Base-by-base conservation (phyloP, 1,284 basidiomycete species). In the Bondarzewia mesenterica region DNA sequence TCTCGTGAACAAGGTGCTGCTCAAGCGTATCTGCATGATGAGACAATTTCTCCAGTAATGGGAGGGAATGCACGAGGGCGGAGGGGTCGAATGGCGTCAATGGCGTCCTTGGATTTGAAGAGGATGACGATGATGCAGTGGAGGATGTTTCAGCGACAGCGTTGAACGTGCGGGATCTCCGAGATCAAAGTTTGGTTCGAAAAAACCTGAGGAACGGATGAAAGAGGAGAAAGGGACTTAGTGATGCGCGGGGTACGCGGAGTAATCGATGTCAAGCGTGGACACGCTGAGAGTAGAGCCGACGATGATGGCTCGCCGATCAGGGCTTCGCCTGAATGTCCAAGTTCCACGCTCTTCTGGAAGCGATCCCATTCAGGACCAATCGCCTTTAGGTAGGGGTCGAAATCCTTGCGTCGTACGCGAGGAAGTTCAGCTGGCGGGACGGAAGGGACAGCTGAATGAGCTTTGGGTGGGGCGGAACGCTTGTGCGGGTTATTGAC, bases 11-110 rank as follows among this genome's bases (percentile, higher is more conserved):
- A 47, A 99, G 85, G 62, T 99, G 94, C 54, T 93, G 85, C 61
- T 99, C 95, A 52, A 99, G 81, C 2, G 89, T 89, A 63, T 98
- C 96, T 6, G 94, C 86, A 60, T 97, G 89, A 52, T 93, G 86
- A 12, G 92, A 93, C 49, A 98, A 80, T 60, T 85, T 87, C 61
- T 97, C 93, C n/a, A 96, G 85, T 1, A 95, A 72, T 0, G 83
- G 85, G 2, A 84, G 71, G 3, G 84, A 73, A 67, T 87, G 71
- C 21, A 83, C 74, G 54, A 85, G 72, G 8, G 80, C 70, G 1
- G 76, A 70, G 0, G 79, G 78, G 56, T 85, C 78, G 20, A 27
- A n/a, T 4, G 41, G 41, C 14, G 41, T n/a, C 36, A 72, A 62
- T 47, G 66, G 50, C 39, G 63, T 52, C 20, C 46, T 46, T 22